These are phyloP conservation scores for Penicillium atrosanguineum DNA, from an alignment of 495 filamentous ascomycete species.

Conservation along the genomic window DNA sequence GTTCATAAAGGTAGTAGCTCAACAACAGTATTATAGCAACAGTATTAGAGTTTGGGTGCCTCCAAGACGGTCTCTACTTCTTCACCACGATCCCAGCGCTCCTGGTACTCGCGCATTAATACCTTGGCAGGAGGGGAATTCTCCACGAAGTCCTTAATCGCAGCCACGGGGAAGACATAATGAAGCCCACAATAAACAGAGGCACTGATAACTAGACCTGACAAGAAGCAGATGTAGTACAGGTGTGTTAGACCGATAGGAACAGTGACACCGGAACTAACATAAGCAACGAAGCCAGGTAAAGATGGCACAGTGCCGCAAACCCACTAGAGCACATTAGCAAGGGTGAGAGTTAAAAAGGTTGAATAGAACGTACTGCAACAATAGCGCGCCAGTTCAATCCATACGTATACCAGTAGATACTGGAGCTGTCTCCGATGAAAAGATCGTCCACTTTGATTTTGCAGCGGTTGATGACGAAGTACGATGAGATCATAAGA, in stretches of 20 bases:
- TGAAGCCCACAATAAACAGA: constrained; percentile 20
- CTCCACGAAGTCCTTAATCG: constrained; percentile 15
- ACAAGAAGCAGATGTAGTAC: constrained; percentile 29
- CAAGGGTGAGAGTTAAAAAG: not conserved
- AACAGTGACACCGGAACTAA: constrained; percentile 17
- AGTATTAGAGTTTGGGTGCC: not conserved
- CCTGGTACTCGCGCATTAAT: constrained; percentile 20
- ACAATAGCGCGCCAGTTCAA: constrained; percentile 31
- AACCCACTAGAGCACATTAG: constrained; percentile 14
- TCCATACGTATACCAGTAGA: constrained; percentile 33
- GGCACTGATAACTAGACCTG: constrained; percentile 19
- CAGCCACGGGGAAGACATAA: constrained; percentile 11
- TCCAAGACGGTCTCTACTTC: constrained; percentile 1
- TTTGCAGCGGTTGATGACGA: constrained; percentile 34
- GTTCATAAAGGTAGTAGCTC: no score
- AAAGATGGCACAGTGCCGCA: constrained; percentile 23
- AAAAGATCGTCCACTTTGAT: constrained; percentile 19
- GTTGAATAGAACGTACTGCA: constrained; percentile 16
- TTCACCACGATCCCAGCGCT: constrained; percentile 14
- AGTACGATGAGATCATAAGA: constrained; percentile 41
- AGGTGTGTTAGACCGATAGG: constrained; percentile 21
- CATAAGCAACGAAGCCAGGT: constrained; percentile 24
- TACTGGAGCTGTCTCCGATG: not conserved
- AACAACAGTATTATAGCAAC: not conserved
- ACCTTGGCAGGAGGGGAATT: constrained; percentile 14